A percentile compares a stretch with the other conserved stretches of the same genome.
Conservation (phyloP, 306 rosid species). For the Quercus glauca region DNA sequence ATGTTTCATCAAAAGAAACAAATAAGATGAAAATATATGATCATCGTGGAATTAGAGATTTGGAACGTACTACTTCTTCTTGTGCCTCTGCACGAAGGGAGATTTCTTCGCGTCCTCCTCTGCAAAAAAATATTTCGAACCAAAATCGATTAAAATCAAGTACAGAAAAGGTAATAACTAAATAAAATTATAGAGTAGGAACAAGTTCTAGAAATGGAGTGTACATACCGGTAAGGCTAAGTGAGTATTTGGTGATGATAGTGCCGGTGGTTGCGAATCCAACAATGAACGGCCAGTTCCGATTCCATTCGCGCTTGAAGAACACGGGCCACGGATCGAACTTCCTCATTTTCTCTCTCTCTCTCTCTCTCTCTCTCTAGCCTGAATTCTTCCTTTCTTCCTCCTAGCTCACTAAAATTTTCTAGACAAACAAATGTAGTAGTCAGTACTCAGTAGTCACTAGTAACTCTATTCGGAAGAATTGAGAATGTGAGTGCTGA, state of each 20-base stretch:
- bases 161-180: not conserved
- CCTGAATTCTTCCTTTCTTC: not conserved
- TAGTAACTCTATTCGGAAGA: not conserved
- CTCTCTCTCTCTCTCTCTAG: not conserved
- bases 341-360: conserved; percentile 34
- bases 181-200: not conserved
- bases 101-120: conserved; percentile 17
- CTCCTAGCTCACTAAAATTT: not conserved
- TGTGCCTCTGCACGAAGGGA: conserved; percentile 18
- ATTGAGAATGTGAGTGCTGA: not conserved
- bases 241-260: conserved; percentile 58
- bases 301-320: conserved; percentile 80
- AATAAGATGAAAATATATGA: too few species aligned
- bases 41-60: not conserved
- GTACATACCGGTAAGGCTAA: conserved; percentile 44
- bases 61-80: not conserved
- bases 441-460: too few species aligned
- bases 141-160: not conserved
- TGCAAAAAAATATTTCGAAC: not conserved
- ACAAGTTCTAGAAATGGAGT: not conserved
- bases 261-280: conserved; percentile 72
- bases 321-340: conserved; percentile 92
- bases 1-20: too few species aligned
- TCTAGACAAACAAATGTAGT: not conserved
- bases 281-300: conserved; percentile 77